A percentile compares a stretch with the other conserved stretches of the same genome.
phyloP scores from a whole-genome alignment of 257 asterid species.

The Solanum sejunctum region DNA sequence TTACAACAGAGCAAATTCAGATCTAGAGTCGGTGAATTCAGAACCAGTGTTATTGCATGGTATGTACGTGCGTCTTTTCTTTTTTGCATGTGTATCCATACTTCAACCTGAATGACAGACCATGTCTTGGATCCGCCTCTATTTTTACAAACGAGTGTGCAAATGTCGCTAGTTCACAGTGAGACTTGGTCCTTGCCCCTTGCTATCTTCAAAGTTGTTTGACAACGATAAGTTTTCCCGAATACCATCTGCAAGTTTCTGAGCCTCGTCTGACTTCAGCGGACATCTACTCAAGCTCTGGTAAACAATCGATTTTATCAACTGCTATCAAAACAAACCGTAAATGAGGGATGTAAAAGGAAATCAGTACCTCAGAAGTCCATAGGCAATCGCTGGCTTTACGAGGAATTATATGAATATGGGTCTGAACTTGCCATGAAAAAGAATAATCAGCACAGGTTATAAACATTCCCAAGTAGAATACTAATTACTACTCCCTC shows the following conservation, averaged over 20 bases:
- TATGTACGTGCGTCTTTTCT: not conserved
- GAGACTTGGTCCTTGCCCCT: slow-evolving; percentile 40
- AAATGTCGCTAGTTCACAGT: slow-evolving; percentile 17
- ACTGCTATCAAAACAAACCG: not conserved
- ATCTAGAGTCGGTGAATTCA: not conserved
- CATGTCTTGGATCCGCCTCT: not conserved
- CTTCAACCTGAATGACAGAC: not conserved
- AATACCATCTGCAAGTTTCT: slow-evolving; percentile 44
- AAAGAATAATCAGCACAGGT: slow-evolving; percentile 4
- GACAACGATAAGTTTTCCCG: slow-evolving; percentile 38
- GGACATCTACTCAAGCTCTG: slow-evolving; percentile 52
- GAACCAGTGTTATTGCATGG: not conserved
- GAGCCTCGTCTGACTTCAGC: slow-evolving; percentile 59
- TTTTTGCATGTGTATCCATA: not conserved
- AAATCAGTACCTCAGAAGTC: slow-evolving; percentile 69
- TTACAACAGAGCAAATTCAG: not conserved
- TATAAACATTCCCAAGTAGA: not conserved
- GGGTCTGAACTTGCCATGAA: slow-evolving; percentile 60
- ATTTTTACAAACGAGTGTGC: not conserved
- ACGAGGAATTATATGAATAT: slow-evolving; percentile 93
- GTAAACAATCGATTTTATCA: not conserved
- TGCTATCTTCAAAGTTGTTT: slow-evolving; percentile 30
- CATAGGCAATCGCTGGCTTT: slow-evolving; percentile 80
- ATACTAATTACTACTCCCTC: not conserved
- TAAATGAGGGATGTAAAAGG: not conserved